Conservation (phyloP, 192 early-diverging fungal genomes). For the Tieghemiomyces parasiticus region DNA sequence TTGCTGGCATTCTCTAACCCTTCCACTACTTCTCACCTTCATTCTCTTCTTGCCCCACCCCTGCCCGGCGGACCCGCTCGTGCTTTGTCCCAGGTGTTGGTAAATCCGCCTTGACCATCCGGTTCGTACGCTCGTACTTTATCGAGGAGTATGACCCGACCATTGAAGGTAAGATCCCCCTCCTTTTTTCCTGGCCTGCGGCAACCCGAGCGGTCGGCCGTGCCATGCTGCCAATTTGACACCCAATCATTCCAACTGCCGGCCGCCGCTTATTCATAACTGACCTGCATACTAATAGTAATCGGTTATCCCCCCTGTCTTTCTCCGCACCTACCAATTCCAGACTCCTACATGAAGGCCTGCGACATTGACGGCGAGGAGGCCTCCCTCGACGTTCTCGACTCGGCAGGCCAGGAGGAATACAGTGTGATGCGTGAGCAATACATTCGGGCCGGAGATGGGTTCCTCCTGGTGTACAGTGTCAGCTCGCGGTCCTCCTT, state of each 20-base stretch:
- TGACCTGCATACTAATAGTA: no score
- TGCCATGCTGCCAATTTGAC: no score
- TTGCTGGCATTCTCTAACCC: no score
- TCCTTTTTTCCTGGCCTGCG: no score
- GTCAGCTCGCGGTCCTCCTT: slow-evolving; percentile 60
- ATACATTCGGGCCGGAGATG: slow-evolving; percentile 80
- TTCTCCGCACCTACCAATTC: no score
- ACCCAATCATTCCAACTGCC: no score
- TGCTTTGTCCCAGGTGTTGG: slow-evolving; percentile 37
- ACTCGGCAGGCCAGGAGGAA: slow-evolving; percentile 84
- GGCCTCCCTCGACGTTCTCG: slow-evolving; percentile 79
- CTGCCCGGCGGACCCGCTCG: no score
- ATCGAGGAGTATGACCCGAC: slow-evolving; percentile 91
- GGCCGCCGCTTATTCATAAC: no score
- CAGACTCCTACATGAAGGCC: slow-evolving; percentile 72
- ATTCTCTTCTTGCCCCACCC: no score
- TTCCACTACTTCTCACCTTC: no score
- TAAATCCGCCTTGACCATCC: slow-evolving; percentile 82
- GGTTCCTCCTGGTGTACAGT: slow-evolving; percentile 72
- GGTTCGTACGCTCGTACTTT: slow-evolving; percentile 86
- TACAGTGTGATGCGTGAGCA: slow-evolving; percentile 67
- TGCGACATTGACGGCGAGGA: slow-evolving; percentile 64
- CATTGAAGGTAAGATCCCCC: slow-evolving; percentile 44
- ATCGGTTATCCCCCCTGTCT: no score
- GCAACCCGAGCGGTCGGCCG: no score